A percentile compares a stretch with the other conserved stretches of the same genome.
These are phyloP conservation scores for Haplosporangium sp. DNA, from an alignment of 371 early-diverging fungal species.

Conservation along the genomic window DNA sequence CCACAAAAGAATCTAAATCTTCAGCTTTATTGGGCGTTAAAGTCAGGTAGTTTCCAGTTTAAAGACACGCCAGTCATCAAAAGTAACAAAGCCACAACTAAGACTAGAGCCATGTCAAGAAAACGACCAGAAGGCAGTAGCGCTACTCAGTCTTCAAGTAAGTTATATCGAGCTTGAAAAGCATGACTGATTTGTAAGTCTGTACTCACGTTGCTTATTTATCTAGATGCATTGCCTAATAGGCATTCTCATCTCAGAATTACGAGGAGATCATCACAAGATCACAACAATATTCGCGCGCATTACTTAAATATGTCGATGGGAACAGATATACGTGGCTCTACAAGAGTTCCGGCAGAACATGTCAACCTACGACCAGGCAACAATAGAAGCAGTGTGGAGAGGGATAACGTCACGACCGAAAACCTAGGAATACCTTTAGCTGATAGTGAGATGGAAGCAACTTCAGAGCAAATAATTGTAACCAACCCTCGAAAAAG, in stretches of 20 bases:
- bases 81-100: not conserved
- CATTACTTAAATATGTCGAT: not conserved
- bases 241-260: not conserved
- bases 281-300: not conserved
- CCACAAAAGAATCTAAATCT: conserved; percentile 9
- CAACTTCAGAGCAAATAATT: not conserved
- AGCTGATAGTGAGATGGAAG: not conserved
- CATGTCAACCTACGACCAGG: not conserved
- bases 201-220: not conserved
- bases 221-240: not conserved
- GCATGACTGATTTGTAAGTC: not conserved
- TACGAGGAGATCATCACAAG: not conserved
- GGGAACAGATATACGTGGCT: no score
- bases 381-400: not conserved
- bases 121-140: not conserved
- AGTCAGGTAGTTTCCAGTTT: conserved; percentile 8
- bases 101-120: not conserved
- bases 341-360: no score
- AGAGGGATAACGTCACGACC: not conserved
- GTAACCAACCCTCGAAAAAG: not conserved
- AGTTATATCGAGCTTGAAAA: not conserved
- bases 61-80: not conserved
- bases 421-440: not conserved
- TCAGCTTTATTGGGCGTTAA: conserved; percentile 27
- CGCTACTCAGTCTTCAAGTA: not conserved